Evolutionary conservation across 1,284 basidiomycete species (phyloP).

Genomic region (Spongispora temasekensis): DNA sequence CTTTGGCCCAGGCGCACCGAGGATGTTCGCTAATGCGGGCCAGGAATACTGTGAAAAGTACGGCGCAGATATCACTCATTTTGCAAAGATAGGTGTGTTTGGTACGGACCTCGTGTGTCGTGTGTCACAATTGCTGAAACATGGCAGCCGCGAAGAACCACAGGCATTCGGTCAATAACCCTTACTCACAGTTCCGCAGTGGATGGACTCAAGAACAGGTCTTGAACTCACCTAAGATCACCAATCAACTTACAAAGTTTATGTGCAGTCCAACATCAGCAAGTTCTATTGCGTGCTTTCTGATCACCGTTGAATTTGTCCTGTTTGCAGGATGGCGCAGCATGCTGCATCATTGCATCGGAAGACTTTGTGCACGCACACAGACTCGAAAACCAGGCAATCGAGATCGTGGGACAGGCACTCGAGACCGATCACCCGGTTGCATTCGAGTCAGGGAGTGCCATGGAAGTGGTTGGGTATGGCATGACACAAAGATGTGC

Average conservation of each 20-base stretch:
- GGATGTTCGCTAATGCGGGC: conserved; percentile 79
- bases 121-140: background rate
- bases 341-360: conserved; percentile 75
- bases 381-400: conserved; percentile 81
- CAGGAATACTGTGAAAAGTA: conserved; percentile 79
- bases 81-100: conserved; percentile 73
- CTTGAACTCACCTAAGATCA: conserved; percentile 65
- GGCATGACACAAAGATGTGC: conserved; percentile 74
- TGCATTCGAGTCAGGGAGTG: conserved; percentile 65
- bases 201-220: conserved; percentile 76
- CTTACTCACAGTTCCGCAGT: conserved; percentile 83
- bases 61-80: conserved; percentile 66
- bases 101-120: no score
- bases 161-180: conserved; percentile 79
- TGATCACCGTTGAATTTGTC: conserved; percentile 1
- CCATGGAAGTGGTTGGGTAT: conserved; percentile 78
- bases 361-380: conserved; percentile 81
- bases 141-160: conserved; percentile 81
- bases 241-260: conserved; percentile 75
- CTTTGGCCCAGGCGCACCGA: conserved; percentile 68
- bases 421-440: conserved; percentile 65
- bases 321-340: conserved; percentile 64
- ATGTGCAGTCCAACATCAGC: conserved; percentile 89
- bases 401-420: conserved; percentile 71
- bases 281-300: conserved; percentile 10